These are phyloP conservation scores for Kazachstania bromeliacearum DNA, from an alignment of 805 yeast species.

Conservation along the genomic window DNA sequence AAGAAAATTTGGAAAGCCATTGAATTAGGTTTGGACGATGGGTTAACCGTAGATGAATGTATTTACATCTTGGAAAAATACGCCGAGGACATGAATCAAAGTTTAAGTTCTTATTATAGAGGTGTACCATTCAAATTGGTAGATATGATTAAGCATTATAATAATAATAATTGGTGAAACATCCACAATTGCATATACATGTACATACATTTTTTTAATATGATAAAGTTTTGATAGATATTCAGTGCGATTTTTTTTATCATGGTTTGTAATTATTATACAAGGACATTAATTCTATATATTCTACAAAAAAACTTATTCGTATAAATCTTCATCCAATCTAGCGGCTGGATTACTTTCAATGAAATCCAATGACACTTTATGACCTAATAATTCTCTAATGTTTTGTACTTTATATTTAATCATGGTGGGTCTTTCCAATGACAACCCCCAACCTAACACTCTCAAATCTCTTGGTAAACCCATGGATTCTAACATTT, in stretches of 20 bases:
- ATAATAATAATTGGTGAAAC: neutral
- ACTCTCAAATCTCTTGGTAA: slow-evolving; percentile 89
- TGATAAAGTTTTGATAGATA: too few species aligned
- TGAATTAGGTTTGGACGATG: slow-evolving; percentile 22
- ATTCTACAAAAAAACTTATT: slow-evolving; percentile 5
- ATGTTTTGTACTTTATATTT: slow-evolving; percentile 92
- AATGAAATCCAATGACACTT: slow-evolving; percentile 87
- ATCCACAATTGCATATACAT: neutral
- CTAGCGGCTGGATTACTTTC: slow-evolving; percentile 97
- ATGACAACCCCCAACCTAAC: slow-evolving; percentile 92
- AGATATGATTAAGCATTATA: slow-evolving; percentile 8
- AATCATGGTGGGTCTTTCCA: slow-evolving; percentile 99
- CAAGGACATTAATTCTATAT: neutral
- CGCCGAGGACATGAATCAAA: slow-evolving; percentile 16
- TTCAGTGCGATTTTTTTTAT: too few species aligned
- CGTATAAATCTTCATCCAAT: slow-evolving; percentile 64
- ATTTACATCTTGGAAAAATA: slow-evolving; percentile 17
- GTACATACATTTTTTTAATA: neutral
- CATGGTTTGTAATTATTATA: too few species aligned
- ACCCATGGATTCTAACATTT: slow-evolving; percentile 98
- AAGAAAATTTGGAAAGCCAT: slow-evolving; percentile 26
- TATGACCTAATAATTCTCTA: slow-evolving; percentile 94
- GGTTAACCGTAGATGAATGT: slow-evolving; percentile 17
- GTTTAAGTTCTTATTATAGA: slow-evolving; percentile 23
- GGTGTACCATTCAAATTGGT: slow-evolving; percentile 23